Evolutionary conservation across 805 yeast genomes (phyloP), one percentile per base, ranked within the genome.

Genomic region (Naumovozyma baii): DNA sequence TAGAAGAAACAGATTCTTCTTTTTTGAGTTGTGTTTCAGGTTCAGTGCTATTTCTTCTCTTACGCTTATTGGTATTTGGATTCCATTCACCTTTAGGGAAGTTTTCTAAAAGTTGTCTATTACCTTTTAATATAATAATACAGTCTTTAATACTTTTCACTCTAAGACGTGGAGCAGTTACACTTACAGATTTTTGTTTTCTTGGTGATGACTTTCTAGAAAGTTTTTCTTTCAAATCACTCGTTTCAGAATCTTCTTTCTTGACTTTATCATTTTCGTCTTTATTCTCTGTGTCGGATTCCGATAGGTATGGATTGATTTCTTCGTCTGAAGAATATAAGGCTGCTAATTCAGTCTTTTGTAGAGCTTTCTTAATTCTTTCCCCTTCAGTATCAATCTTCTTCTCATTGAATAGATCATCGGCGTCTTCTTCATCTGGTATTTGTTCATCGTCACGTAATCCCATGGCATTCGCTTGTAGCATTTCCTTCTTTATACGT

Each of bases 381-480:
- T 79, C 80, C 49, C 97, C 96, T 59, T 86, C 96, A 54, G 83
- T 85, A 61, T 88, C 95, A 34, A 87, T 83, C 54, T 78, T 78
- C 57, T 85, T 78, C 19, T 78, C 76, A 42, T 76, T 83, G 49
- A 81, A 81, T 40, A 81, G 61, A 46, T 84, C 94, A 51, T 80
- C 86, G 42, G 77, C 66, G 33, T 75, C 78, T 32, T 76, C 80
- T 39, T 76, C 82, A 14, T 73, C 76, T n/a, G 67, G 79, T 9
- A 61, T 72, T 18, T 68, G 76, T 36, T 72, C 74, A 25, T 70
- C 79, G 26, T 80, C 87, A 39, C 74, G 77, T 22, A 67, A 62
- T 36, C 73, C 72, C 66, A 84, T 73, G 33, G 81, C 83, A 38
- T 80, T 80, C 2, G 95, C 95, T 47, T 78, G 74, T 43, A 81